These are phyloP conservation scores for Phyllostachys edulis DNA, from an alignment of 176 grass and related monocot species.

Conservation along the genomic window DNA sequence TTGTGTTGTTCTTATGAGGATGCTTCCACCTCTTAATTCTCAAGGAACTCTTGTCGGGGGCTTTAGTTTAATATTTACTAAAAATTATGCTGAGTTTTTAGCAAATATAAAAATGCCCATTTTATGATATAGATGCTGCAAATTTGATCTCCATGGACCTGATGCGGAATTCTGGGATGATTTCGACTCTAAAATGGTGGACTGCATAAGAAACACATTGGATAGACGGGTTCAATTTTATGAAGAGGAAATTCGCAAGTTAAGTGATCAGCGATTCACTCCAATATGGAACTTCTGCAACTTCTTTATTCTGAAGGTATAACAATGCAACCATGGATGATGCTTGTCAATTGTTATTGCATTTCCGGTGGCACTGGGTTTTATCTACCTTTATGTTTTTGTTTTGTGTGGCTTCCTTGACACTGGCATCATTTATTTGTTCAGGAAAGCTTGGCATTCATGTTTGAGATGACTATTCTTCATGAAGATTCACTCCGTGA, in stretches of 20 bases:
- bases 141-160: slow-evolving; percentile 86
- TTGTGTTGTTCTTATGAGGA: slow-evolving; percentile 17
- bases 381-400: slow-evolving; percentile 14
- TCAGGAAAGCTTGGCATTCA: slow-evolving; percentile 99
- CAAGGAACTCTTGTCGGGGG: neutral
- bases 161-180: slow-evolving; percentile 92
- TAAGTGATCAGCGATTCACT: slow-evolving; percentile 90
- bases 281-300: slow-evolving; percentile 99
- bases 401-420: slow-evolving; percentile 7
- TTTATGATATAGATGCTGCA: slow-evolving; percentile 77
- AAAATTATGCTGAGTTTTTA: neutral
- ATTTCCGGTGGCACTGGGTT: slow-evolving; percentile 22
- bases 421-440: slow-evolving; percentile 20
- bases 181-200: slow-evolving; percentile 91
- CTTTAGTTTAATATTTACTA: slow-evolving; percentile 2
- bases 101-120: slow-evolving; percentile 13
- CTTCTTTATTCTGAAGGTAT: slow-evolving; percentile 99
- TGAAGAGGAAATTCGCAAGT: slow-evolving; percentile 89
- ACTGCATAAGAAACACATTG: slow-evolving; percentile 91
- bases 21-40: slow-evolving; percentile 10
- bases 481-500: slow-evolving; percentile 96
- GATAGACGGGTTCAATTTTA: slow-evolving; percentile 90
- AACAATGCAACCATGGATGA: neutral
- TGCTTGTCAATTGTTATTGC: slow-evolving; percentile 24
- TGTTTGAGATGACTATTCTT: slow-evolving; percentile 98